Percentiles rank a stretch among this genome's conserved stretches.
Evolutionary conservation across 257 asterid genomes (phyloP).

Genomic region (Solanum gracilifrons): DNA sequence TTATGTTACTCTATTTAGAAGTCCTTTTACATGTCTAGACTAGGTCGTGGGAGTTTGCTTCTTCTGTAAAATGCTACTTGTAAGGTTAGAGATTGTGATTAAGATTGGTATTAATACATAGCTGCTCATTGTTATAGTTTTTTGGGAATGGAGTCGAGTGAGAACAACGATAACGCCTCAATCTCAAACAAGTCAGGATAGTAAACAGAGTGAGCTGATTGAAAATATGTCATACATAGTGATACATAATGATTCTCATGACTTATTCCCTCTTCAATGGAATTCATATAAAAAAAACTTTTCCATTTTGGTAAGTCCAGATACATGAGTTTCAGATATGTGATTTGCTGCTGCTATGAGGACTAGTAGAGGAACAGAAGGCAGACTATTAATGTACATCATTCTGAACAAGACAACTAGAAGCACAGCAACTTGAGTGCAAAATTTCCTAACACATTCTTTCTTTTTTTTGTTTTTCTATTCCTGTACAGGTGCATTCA

Average conservation of each 20-base stretch:
- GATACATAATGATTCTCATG: background rate
- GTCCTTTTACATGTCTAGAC: too few relatives aligned
- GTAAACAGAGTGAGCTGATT: background rate
- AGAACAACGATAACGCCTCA: background rate
- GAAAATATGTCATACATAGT: background rate
- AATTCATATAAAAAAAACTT: background rate
- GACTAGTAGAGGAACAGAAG: background rate
- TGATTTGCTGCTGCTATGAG: background rate
- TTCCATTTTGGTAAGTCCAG: background rate
- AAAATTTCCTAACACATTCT: slow-evolving; percentile 57
- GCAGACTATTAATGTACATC: background rate
- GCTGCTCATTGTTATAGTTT: too few relatives aligned
- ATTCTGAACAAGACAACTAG: background rate
- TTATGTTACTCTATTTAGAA: too few relatives aligned
- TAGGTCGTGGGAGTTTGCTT: too few relatives aligned
- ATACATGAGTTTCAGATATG: background rate
- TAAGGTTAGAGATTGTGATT: too few relatives aligned
- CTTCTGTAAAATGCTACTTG: too few relatives aligned
- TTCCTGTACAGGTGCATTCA: slow-evolving; percentile 41
- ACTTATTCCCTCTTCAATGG: background rate
- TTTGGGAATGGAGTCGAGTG: background rate
- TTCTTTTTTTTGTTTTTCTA: background rate
- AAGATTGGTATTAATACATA: too few relatives aligned
- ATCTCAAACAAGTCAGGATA: background rate
- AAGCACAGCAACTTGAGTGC: slow-evolving; percentile 12